Conservation (phyloP, 2,329 filamentous ascomycete species). For the Epichloe baconii region DNA sequence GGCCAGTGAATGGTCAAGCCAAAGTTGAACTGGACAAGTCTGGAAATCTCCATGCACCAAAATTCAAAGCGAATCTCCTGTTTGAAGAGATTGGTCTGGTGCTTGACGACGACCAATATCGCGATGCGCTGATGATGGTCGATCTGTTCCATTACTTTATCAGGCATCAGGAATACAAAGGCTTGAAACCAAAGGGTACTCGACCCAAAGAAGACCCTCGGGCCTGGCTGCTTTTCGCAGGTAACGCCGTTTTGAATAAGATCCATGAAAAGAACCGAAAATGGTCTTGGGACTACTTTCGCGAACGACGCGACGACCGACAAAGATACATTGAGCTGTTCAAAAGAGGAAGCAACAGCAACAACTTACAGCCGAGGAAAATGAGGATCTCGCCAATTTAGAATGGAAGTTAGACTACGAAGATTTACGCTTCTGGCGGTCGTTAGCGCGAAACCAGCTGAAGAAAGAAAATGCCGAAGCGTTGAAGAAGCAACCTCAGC, state of each 20-base stretch:
- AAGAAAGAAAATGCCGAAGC: conserved; percentile 88
- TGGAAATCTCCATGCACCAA: conserved; percentile 62
- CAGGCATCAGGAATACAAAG: conserved; percentile 93
- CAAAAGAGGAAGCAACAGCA: conserved; percentile 80
- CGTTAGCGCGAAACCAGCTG: conserved; percentile 81
- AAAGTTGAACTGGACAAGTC: conserved; percentile 94
- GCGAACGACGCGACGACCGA: conserved; percentile 81
- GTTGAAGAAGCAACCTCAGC: conserved; percentile 47
- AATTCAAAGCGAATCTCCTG: conserved; percentile 78
- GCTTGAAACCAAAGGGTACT: conserved; percentile 69
- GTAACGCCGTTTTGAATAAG: conserved; percentile 75
- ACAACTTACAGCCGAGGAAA: conserved; percentile 57
- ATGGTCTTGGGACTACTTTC: conserved; percentile 96
- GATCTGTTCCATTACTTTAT: conserved; percentile 98
- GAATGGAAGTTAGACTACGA: conserved; percentile 88
- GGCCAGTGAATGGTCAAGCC: conserved; percentile 87
- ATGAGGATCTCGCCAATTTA: conserved; percentile 57
- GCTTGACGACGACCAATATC: conserved; percentile 95
- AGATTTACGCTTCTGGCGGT: conserved; percentile 94
- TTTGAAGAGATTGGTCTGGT: conserved; percentile 98
- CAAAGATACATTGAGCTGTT: conserved; percentile 84
- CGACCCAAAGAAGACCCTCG: conserved; percentile 78
- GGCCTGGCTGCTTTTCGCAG: conserved; percentile 88
- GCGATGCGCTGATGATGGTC: conserved; percentile 94
- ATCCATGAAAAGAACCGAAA: conserved; percentile 87